Conservation (phyloP, 106 monocot species). For the Dendrobium officinale region DNA sequence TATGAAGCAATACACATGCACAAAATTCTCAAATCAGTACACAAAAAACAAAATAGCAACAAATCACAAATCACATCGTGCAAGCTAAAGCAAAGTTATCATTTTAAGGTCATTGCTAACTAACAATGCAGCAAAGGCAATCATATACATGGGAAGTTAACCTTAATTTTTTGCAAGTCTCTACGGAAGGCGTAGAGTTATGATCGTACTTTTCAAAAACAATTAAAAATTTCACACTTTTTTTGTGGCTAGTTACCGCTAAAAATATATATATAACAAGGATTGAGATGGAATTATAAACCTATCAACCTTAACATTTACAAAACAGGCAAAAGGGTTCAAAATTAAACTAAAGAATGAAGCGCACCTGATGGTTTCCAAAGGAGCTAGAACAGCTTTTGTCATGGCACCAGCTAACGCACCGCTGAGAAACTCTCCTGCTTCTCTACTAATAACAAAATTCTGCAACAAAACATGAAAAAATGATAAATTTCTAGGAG, state of each 20-base stretch:
- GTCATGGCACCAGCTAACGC: constrained; percentile 91
- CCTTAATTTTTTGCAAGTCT: not conserved
- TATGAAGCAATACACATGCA: not conserved
- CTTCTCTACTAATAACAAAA: constrained; percentile 51
- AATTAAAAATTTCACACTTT: not conserved
- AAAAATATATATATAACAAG: not conserved
- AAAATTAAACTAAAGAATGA: not conserved
- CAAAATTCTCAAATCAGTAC: not conserved
- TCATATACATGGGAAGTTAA: not conserved
- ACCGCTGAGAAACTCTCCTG: constrained; percentile 76
- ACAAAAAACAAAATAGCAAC: not conserved
- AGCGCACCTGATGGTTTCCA: constrained; percentile 72
- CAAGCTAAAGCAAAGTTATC: not conserved
- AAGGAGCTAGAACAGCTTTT: constrained; percentile 81
- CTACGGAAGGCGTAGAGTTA: not conserved
- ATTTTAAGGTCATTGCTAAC: not conserved
- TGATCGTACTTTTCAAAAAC: not conserved
- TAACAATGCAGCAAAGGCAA: not conserved
- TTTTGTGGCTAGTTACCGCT: not conserved
- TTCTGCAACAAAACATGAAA: constrained; percentile 28
- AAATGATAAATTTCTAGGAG: not conserved
- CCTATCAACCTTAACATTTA: not conserved
- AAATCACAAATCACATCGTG: not conserved
- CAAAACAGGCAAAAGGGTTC: not conserved
- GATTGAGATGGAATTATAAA: not conserved